Percentiles rank a stretch among this genome's conserved stretches.
phyloP scores from a whole-genome alignment of 345 rosid species.

The Eucalyptus curtisii region DNA sequence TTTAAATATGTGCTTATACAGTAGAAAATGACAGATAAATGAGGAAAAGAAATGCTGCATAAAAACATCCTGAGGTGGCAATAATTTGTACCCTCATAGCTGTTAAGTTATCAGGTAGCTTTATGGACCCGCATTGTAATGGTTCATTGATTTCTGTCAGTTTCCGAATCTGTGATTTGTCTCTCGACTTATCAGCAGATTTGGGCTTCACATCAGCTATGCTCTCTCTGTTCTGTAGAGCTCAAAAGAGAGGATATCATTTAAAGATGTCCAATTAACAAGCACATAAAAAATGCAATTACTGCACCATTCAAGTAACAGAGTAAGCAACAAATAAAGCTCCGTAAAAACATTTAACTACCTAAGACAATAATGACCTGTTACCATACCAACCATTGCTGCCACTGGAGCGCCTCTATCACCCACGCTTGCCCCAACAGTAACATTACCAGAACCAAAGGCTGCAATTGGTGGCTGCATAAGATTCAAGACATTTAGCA shows the following conservation, averaged over 20 bases:
- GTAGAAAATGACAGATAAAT: neutral
- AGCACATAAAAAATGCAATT: neutral
- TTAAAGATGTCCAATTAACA: neutral
- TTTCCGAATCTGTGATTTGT: too few species aligned
- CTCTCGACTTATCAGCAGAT: constrained; percentile 47
- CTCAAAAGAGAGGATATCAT: neutral
- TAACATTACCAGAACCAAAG: constrained; percentile 35
- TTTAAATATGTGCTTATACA: neutral
- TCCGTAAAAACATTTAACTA: neutral
- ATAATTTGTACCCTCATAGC: constrained; percentile 41
- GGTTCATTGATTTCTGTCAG: constrained; percentile 68
- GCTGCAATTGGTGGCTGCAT: constrained; percentile 22
- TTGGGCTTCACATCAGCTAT: constrained; percentile 57
- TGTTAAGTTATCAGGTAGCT: constrained; percentile 53
- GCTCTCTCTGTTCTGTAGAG: constrained; percentile 37
- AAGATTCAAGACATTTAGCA: neutral
- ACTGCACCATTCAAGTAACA: neutral
- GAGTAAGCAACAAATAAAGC: neutral
- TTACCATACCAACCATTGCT: constrained; percentile 46
- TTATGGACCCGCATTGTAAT: constrained; percentile 61
- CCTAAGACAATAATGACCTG: neutral
- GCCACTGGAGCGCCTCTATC: constrained; percentile 34
- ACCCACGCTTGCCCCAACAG: constrained; percentile 30
- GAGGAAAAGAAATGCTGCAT: neutral
- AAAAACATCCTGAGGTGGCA: neutral